Conservation (phyloP, 345 rosid genomes). For the Cardamine chenopodiifolia region DNA sequence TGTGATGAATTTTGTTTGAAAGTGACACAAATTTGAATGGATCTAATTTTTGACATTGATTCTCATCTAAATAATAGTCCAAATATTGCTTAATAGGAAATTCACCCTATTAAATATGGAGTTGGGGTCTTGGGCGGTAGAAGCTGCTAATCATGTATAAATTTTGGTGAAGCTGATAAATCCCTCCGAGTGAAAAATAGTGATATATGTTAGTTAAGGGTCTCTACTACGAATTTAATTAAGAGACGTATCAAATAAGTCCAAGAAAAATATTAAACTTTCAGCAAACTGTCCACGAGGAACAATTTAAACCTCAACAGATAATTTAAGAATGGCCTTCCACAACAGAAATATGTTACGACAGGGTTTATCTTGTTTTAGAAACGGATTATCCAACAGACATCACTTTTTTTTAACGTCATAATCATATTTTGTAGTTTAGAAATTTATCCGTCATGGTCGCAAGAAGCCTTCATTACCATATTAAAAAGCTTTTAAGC, state of each 20-base stretch:
- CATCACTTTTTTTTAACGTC: neutral
- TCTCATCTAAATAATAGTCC: no score
- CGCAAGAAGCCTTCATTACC: neutral
- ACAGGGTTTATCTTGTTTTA: conserved; percentile 6
- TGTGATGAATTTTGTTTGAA: no score
- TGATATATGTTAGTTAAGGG: conserved; percentile 5
- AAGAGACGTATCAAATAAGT: conserved; percentile 10
- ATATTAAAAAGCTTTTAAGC: neutral
- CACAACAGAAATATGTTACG: neutral
- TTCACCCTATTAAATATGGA: no score
- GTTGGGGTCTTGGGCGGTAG: neutral
- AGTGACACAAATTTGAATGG: no score
- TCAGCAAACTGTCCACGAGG: conserved; percentile 7
- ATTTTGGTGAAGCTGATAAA: neutral
- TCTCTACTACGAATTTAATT: neutral
- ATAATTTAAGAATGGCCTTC: neutral
- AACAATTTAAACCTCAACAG: conserved; percentile 11
- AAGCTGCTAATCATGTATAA: neutral
- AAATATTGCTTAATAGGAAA: no score
- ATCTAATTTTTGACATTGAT: no score
- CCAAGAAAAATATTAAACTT: neutral
- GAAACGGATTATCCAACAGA: neutral
- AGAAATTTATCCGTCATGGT: neutral
- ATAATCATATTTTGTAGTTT: neutral
- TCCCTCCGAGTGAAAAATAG: neutral